Evolutionary conservation across 768 basidiomycete species (phyloP), one percentile per base, ranked within the genome.

Genomic region (Mycena belliarum): DNA sequence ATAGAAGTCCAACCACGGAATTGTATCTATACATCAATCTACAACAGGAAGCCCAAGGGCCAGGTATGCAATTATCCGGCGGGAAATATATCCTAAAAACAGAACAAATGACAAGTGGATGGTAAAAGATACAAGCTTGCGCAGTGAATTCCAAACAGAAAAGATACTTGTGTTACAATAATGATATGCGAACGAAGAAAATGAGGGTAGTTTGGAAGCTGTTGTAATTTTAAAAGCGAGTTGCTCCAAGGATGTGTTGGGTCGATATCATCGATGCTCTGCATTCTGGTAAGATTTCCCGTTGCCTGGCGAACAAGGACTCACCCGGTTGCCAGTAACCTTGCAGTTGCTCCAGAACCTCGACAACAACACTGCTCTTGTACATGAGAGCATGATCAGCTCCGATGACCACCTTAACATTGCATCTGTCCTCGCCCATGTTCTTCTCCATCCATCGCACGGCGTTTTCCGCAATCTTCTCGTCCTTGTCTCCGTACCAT

Each of bases 381-480:
- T 94, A 97, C 92, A 99, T 93, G 52, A 99, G 78, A 48, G 86
- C 88, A 72, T 99, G 96, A 64, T 94, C 94, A 20, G 92, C 95
- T 35, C 91, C 91, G 65, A 83, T 85, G 51, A 95, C 86, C 40
- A 97, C 86, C 66, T 87, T 84, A 35, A 99, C 85, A 42, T 79
- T 76, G 69, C 94, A 96, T 55, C 80, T 76, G 38, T 86, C 86
- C 42, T 81, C 79, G 20, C 85, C 82, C 89, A 95, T 91, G 33
- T 82, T 84, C 60, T 82, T 84, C 72, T 95, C 91, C 90, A 95
- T 91, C 93, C 93, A 96, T 64, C 89, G 75, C 38, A 98, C 88
- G 43, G 93, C 91, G 64, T 89, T 87, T 70, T 96, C 89, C 32
- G 89, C 88, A 59, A 99, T 96, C 75, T 88, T 89, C 73, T 98